A percentile compares a stretch with the other conserved stretches of the same genome.
Evolutionary conservation across 768 basidiomycete genomes (phyloP).

Genomic region (Ramaria sp.): DNA sequence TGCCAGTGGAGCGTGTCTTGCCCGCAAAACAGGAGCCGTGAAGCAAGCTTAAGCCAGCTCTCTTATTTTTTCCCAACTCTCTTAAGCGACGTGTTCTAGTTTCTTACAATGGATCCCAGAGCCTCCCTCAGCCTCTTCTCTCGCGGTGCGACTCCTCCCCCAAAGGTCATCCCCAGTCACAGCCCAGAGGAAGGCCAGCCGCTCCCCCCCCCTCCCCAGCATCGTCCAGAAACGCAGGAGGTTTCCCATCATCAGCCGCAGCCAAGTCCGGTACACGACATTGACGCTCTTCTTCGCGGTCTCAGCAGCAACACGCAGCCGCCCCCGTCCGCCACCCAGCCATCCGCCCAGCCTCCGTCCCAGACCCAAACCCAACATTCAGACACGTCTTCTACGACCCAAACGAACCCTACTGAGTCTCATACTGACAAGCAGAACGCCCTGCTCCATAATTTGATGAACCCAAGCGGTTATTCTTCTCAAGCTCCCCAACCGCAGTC

Average conservation of each 20-base stretch:
- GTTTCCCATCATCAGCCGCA: slow-evolving; percentile 8
- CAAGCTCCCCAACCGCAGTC: slow-evolving; percentile 59
- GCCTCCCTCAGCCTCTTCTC: slow-evolving; percentile 4
- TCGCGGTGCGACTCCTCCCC: slow-evolving; percentile 1
- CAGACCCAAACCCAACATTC: slow-evolving; percentile 2
- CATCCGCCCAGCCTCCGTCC: neutral
- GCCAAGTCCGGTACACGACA: slow-evolving; percentile 7
- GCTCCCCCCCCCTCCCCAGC: slow-evolving; percentile 5
- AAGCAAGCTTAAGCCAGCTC: neutral
- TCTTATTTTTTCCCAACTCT: neutral
- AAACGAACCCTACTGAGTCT: neutral
- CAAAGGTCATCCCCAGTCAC: neutral
- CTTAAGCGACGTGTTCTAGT: slow-evolving; percentile 1
- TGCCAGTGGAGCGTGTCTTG: neutral
- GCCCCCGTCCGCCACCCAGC: neutral
- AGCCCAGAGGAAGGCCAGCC: slow-evolving; percentile 1
- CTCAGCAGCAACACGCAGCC: neutral
- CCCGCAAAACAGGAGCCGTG: neutral
- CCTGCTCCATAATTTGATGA: slow-evolving; percentile 32
- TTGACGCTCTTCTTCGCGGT: slow-evolving; percentile 7
- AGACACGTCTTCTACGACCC: slow-evolving; percentile 7
- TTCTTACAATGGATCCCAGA: slow-evolving; percentile 4
- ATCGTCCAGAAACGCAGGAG: slow-evolving; percentile 7
- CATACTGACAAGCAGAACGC: slow-evolving; percentile 60
- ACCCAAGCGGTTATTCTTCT: slow-evolving; percentile 28